Evolutionary conservation across 1,284 basidiomycete species (phyloP).

Genomic region (Pseudozyma tsukubaensis): DNA sequence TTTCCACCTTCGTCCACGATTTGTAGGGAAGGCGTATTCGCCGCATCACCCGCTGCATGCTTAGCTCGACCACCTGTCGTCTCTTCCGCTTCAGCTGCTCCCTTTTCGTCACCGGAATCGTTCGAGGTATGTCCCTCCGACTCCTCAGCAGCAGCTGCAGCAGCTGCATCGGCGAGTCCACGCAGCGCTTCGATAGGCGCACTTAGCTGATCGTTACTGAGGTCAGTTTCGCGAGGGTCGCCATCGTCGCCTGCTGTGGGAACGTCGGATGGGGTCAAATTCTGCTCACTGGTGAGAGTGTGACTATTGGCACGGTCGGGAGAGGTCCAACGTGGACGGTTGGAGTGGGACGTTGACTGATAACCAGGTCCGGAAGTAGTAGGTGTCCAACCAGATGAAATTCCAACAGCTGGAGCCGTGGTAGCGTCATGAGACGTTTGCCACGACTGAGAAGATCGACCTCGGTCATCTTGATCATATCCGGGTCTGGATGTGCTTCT

Average conservation of each 20-base stretch:
- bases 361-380: conserved; percentile 11
- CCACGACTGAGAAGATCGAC: conserved; percentile 16
- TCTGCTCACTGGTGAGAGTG: conserved; percentile 25
- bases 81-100: neutral
- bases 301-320: conserved; percentile 32
- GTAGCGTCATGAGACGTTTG: conserved; percentile 11
- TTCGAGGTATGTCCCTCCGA: conserved; percentile 32
- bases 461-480: conserved; percentile 18
- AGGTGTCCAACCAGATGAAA: conserved; percentile 27
- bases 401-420: neutral
- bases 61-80: neutral
- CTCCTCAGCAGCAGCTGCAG: conserved; percentile 78
- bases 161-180: conserved; percentile 89
- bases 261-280: conserved; percentile 27
- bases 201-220: conserved; percentile 67
- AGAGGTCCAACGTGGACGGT: conserved; percentile 31
- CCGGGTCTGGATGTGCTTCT: conserved; percentile 12
- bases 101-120: conserved; percentile 39
- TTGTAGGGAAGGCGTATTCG: conserved; percentile 19
- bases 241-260: conserved; percentile 13
- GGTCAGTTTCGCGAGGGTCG: conserved; percentile 39
- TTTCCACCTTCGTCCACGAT: conserved; percentile 35
- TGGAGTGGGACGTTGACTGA: conserved; percentile 6
- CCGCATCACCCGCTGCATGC: conserved; percentile 3
- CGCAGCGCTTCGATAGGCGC: conserved; percentile 93